Percentiles rank a stretch among this genome's conserved stretches.
phyloP scores from a whole-genome alignment of 2,329 filamentous ascomycete species.

The Monosporascus sp. region DNA sequence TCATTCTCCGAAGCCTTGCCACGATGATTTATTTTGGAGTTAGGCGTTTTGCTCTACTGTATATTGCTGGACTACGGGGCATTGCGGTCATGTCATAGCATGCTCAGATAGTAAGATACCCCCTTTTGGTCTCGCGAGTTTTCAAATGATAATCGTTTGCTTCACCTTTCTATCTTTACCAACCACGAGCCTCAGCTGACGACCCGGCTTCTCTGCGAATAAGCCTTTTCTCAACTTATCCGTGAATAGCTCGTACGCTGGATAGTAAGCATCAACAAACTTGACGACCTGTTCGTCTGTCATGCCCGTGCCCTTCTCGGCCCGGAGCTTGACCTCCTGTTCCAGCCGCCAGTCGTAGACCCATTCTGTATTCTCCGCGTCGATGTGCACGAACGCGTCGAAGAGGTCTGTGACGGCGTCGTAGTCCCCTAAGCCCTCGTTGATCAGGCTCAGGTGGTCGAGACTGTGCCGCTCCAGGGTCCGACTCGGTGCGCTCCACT shows the following conservation, averaged over 20 bases:
- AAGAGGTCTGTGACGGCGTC: conserved; percentile 43
- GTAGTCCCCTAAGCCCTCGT: conserved; percentile 41
- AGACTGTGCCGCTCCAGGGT: conserved; percentile 43
- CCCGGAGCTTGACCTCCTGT: conserved; percentile 69
- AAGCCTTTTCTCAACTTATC: conserved; percentile 53
- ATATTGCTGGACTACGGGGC: background rate
- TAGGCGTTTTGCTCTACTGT: background rate
- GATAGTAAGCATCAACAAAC: conserved; percentile 68
- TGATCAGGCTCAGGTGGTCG: conserved; percentile 45
- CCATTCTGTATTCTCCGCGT: conserved; percentile 66
- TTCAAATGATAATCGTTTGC: conserved; percentile 46
- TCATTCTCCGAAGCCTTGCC: too few species aligned
- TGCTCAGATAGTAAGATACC: conserved; percentile 14
- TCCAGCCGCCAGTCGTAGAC: conserved; percentile 82
- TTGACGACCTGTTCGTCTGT: conserved; percentile 69
- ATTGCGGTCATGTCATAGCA: conserved; percentile 1
- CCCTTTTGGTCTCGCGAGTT: conserved; percentile 8
- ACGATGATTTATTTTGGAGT: background rate
- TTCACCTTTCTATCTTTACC: conserved; percentile 54
- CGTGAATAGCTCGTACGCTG: conserved; percentile 65
- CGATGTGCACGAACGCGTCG: conserved; percentile 52
- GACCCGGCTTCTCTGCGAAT: conserved; percentile 41
- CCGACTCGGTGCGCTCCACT: conserved; percentile 44
- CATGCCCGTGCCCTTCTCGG: conserved; percentile 69
- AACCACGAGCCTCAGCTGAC: conserved; percentile 58